Base-by-base conservation (phyloP, 2,329 filamentous ascomycete species). In the Nigrospora sphaerica region DNA sequence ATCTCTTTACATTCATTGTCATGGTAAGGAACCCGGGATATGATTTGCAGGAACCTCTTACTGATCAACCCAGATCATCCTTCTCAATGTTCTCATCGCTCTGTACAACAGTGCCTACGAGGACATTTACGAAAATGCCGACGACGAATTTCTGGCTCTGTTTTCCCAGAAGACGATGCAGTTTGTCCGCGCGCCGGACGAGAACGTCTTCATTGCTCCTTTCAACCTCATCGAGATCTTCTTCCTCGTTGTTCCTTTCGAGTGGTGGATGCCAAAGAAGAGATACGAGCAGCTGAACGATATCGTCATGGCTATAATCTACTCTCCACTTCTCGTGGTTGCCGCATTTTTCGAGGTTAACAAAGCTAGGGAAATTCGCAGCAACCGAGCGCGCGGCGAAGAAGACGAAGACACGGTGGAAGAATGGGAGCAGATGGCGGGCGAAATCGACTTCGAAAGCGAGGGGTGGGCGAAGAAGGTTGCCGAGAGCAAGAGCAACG, bases 61-160 rank as follows among this genome's bases (percentile, higher is more conserved):
- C 16, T n/a, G 39, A 39, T 11, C 13, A 16, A 1, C 32, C 1
- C 33, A 76, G 75, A 74, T 81, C 19, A 70, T 98, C 47, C 74
- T 97, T 23, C 80, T 98, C 55, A 98, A 98, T 64, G 89, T 98
- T 57, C 81, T 98, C 48, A 97, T 98, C 61, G 93, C 93, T 0
- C 80, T 98, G 7, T 98, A 96, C 73, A 97, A 97, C 69, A 92
- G 85, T 40, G 90, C 93, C 2, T 97, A 98, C 62, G 87, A 95
- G 60, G 90, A 95, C 64, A 95, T 96, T 49, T 95, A 91, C 57
- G 84, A 87, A 39, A 91, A 98, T 60, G 90, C 93, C 5, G 86
- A 89, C 54, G 93, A 98, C 64, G 93, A 98, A 65, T 98, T 90
- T 67, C 83, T 98, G 63, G 92, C 90, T 0, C 78, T 97, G 4